Evolutionary conservation across 139 green algal species (phyloP).

Genomic region (Chlamydomonas incerta): DNA sequence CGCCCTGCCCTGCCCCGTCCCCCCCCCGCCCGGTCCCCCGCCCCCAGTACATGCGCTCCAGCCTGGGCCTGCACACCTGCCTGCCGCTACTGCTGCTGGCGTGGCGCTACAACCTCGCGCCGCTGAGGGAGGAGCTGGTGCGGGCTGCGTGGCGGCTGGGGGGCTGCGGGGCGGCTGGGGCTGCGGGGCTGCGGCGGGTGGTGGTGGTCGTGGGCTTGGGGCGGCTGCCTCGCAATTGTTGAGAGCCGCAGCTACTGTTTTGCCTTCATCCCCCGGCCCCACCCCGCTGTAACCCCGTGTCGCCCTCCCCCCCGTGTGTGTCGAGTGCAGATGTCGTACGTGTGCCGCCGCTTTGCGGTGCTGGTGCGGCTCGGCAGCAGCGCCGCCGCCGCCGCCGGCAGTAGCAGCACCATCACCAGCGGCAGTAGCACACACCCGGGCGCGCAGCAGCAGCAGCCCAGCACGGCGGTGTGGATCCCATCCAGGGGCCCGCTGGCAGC

Average conservation of each 20-base stretch:
- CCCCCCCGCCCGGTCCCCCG: background rate
- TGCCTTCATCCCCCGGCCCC: background rate
- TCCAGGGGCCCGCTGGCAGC: no score
- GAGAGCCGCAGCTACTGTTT: no score
- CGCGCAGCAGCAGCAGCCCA: no score
- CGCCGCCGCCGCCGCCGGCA: background rate
- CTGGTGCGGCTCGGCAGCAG: constrained; percentile 2
- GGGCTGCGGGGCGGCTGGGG: no score
- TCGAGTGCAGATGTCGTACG: constrained; percentile 22
- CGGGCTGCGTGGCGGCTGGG: no score
- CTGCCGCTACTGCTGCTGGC: constrained; percentile 42
- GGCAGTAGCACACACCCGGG: no score
- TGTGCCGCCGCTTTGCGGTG: constrained; percentile 32
- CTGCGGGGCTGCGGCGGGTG: no score
- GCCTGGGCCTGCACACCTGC: constrained; percentile 30
- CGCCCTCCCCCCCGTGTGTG: no score
- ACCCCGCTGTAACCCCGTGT: background rate
- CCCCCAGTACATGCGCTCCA: constrained; percentile 31
- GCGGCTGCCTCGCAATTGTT: background rate
- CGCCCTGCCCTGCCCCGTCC: background rate
- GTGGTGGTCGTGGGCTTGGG: background rate
- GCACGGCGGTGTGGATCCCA: no score
- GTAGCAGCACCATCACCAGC: no score
- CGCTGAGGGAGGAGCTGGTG: constrained; percentile 33
- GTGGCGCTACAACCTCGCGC: constrained; percentile 34